Percentiles rank a stretch among this genome's conserved stretches.
Conservation (phyloP, 2,329 filamentous ascomycete genomes). For the Aureobasidium vineae region DNA sequence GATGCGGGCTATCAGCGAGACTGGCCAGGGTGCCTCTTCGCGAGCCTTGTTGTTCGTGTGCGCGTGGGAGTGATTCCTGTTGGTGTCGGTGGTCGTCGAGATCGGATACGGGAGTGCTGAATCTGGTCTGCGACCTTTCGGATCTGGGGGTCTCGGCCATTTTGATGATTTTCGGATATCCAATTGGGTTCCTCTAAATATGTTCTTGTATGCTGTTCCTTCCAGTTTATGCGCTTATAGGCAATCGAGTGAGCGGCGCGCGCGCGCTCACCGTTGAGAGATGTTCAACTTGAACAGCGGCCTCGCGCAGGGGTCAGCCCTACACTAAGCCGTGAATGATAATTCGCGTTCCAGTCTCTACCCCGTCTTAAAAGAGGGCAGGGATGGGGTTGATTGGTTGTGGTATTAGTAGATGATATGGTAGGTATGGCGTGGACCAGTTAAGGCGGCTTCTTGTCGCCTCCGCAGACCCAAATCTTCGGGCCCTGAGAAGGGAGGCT, state of each 20-base stretch:
- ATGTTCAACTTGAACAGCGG: constrained; percentile 52
- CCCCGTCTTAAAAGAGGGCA: constrained; percentile 4
- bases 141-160: constrained; percentile 62
- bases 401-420: constrained; percentile 27
- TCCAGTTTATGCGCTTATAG: constrained; percentile 6
- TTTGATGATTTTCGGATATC: constrained; percentile 38
- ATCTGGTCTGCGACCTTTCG: constrained; percentile 63
- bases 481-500: constrained; percentile 89
- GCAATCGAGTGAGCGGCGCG: constrained; percentile 50
- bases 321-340: constrained; percentile 43
- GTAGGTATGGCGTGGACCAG: constrained; percentile 46
- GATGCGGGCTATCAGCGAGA: constrained; percentile 50
- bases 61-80: constrained; percentile 58
- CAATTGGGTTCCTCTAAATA: not conserved
- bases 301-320: constrained; percentile 48
- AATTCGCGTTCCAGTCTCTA: constrained; percentile 19
- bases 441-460: constrained; percentile 98
- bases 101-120: constrained; percentile 72
- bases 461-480: constrained; percentile 88
- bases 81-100: constrained; percentile 85
- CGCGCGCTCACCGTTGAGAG: constrained; percentile 54
- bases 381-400: constrained; percentile 36
- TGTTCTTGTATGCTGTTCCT: constrained; percentile 4
- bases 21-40: constrained; percentile 74
- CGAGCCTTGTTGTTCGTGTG: constrained; percentile 41